Evolutionary conservation across 352 stramenopile species (phyloP), one percentile per base, ranked within the genome.

Genomic region (Vaucheria bursata): DNA sequence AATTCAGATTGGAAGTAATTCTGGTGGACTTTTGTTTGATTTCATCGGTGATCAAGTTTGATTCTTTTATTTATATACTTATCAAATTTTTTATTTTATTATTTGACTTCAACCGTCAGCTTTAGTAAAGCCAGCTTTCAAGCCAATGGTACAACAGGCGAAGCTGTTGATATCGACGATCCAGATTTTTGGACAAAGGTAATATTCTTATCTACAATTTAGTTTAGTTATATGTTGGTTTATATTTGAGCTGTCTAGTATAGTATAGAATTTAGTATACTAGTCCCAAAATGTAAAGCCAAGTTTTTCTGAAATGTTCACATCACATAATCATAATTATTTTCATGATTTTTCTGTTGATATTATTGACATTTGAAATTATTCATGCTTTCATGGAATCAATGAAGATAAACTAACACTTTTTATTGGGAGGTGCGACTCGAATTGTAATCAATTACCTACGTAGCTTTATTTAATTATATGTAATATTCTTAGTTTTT

Each of bases 161-260:
- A 92, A 18, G 88, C 95, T 78, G 82, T 97, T 37, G 92, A 94
- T 53, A 89, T 98, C 4, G 92, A 98, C 80, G 94, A 97, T 78
- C 93, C 93, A 0, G 94, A 97, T 33, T 98, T 98, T 70, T 98
- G 94, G 94, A 85, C 73, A 35, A 86, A 86, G 74, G 76, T 72
- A 18, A 68, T 31, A 2, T 2, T 34, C 53, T 2, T 34, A 7
- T 34, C 8, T 18, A 18, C 45, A 18, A 25, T 25, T 25, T 25
- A 18, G 12, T 25, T 25, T 25, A 18, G 18, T 18, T 25, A 25
- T 59, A 25, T 25, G 18, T 18, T 25, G 12, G 45, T 59, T 25
- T 18, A 18, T 18, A 18, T 18, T 25, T 59, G 45, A 59, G 45
- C 45, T 18, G 12, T 18, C 25, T 59, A 18, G 18, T 18, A 25